Evolutionary conservation across 352 stramenopile species (phyloP).

Genomic region (Blastocystis sp.): DNA sequence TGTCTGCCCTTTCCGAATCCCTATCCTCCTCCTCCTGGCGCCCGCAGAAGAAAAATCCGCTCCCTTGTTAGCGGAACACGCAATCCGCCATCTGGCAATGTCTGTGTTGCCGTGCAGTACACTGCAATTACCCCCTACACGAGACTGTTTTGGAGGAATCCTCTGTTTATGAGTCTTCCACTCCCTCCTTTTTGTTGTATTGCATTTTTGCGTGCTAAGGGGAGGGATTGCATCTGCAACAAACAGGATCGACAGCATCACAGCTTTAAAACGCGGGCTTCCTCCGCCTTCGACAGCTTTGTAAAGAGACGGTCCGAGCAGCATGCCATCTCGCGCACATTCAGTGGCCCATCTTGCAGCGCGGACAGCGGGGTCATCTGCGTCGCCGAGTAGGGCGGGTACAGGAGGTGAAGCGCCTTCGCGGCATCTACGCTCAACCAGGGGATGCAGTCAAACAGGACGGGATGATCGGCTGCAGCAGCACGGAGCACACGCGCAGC

Average conservation of each 20-base stretch:
- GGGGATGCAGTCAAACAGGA: not conserved
- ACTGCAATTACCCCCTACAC: too few species aligned
- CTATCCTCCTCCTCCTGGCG: too few species aligned
- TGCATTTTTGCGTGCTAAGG: not conserved
- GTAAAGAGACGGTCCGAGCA: slow-evolving; percentile 48
- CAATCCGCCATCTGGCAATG: too few species aligned
- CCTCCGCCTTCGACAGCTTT: slow-evolving; percentile 43
- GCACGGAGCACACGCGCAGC: slow-evolving; percentile 65
- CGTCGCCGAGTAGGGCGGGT: not conserved
- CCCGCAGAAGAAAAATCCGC: too few species aligned
- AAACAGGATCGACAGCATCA: not conserved
- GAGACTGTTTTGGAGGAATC: not conserved
- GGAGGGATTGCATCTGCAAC: too few species aligned
- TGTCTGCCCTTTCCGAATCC: too few species aligned
- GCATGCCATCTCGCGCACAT: not conserved
- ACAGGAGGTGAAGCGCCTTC: slow-evolving; percentile 12
- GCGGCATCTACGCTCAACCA: slow-evolving; percentile 8
- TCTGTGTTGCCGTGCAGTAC: too few species aligned
- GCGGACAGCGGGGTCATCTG: not conserved
- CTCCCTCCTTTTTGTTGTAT: not conserved
- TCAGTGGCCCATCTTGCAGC: not conserved
- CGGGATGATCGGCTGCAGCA: slow-evolving; percentile 71
- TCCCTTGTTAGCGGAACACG: too few species aligned
- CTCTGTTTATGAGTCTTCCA: not conserved
- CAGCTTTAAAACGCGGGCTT: slow-evolving; percentile 17